phyloP scores from a whole-genome alignment of 805 yeast species.

The Barnettozyma pratensis region DNA sequence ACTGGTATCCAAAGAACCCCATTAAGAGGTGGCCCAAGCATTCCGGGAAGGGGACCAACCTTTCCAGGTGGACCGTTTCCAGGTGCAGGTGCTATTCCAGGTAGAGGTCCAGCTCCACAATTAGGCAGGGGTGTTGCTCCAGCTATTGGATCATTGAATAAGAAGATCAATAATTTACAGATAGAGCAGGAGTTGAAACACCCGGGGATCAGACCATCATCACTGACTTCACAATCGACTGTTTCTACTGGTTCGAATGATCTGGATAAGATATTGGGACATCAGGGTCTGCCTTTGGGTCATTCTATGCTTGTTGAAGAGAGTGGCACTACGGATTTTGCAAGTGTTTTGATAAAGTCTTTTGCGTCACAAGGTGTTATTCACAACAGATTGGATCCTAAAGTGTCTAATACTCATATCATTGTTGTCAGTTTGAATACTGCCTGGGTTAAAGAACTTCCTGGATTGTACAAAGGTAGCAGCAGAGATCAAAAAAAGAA shows the following conservation, averaged over 20 bases:
- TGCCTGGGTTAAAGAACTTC: conserved; percentile 63
- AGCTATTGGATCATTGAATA: not conserved
- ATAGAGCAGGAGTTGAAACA: conserved; percentile 18
- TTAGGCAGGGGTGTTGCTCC: conserved; percentile 3
- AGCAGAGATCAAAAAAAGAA: conserved; percentile 61
- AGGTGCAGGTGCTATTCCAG: conserved; percentile 3
- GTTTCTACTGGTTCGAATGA: conserved; percentile 78
- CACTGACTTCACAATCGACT: conserved; percentile 63
- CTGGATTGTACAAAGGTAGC: conserved; percentile 71
- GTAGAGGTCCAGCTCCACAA: conserved; percentile 9
- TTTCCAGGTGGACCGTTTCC: conserved; percentile 18
- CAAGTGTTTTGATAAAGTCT: conserved; percentile 60
- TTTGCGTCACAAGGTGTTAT: conserved; percentile 75
- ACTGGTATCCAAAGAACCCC: conserved; percentile 14
- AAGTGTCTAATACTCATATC: conserved; percentile 46
- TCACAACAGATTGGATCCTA: conserved; percentile 48
- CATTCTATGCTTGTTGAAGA: conserved; percentile 69
- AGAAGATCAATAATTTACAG: conserved; percentile 7
- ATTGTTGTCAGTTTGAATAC: conserved; percentile 57
- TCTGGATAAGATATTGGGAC: conserved; percentile 68
- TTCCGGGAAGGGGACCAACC: not conserved
- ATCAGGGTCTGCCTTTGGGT: conserved; percentile 85
- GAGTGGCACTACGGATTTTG: conserved; percentile 82
- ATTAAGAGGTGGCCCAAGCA: not conserved
- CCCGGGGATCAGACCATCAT: conserved; percentile 71